phyloP scores from a whole-genome alignment of 768 basidiomycete genomes.

The Strobilomyces echinocephalus region DNA sequence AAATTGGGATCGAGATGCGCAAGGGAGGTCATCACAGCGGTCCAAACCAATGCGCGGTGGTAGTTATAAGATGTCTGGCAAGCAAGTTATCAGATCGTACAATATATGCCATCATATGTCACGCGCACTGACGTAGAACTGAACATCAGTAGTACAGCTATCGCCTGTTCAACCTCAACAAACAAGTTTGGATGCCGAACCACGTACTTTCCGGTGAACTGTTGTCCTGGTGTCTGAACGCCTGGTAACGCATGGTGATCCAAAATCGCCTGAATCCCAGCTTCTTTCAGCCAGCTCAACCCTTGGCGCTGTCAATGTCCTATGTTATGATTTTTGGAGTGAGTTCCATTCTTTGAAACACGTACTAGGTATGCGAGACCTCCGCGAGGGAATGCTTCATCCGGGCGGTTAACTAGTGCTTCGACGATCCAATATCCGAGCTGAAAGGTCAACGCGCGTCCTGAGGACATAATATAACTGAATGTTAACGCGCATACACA shows the following conservation, averaged over 20 bases:
- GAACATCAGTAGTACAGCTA: slow-evolving; percentile 62
- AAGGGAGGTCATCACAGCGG: slow-evolving; percentile 70
- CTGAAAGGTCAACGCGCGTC: slow-evolving; percentile 31
- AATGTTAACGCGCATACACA: slow-evolving; percentile 28
- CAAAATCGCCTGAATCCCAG: slow-evolving; percentile 63
- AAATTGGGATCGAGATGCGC: slow-evolving; percentile 69
- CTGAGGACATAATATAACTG: not conserved
- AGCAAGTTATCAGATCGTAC: slow-evolving; percentile 1
- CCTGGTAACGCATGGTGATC: slow-evolving; percentile 72
- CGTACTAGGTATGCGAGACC: slow-evolving; percentile 62
- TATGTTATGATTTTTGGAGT: not conserved
- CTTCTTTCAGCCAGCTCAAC: slow-evolving; percentile 50
- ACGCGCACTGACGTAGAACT: slow-evolving; percentile 61
- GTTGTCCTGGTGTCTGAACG: slow-evolving; percentile 54
- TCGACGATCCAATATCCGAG: slow-evolving; percentile 84
- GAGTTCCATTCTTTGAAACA: not conserved
- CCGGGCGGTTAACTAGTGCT: slow-evolving; percentile 54
- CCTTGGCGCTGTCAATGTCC: slow-evolving; percentile 49
- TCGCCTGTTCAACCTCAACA: slow-evolving; percentile 1
- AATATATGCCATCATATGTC: not conserved
- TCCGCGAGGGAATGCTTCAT: slow-evolving; percentile 65
- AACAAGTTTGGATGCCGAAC: not conserved
- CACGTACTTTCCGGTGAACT: slow-evolving; percentile 64
- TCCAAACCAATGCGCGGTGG: slow-evolving; percentile 75
- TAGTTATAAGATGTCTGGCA: slow-evolving; percentile 61